Evolutionary conservation across 106 monocot genomes (phyloP), one percentile per base, ranked within the genome.

Genomic region (Allium cepa): DNA sequence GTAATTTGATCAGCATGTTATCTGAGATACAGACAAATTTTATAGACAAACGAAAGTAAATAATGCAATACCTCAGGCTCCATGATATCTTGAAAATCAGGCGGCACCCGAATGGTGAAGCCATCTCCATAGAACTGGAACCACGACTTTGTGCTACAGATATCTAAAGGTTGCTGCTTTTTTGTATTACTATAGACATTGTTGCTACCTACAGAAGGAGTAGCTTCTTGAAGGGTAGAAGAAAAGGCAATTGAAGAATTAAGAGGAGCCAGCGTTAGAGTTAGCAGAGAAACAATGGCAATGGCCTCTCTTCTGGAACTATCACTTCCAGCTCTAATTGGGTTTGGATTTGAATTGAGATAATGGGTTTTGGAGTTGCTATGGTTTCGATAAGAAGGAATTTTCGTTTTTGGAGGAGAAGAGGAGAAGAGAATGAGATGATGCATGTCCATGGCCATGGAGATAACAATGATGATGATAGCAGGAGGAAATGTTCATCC

Each of bases 71-170:
- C 68, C 53, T 28, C 68, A 36, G 68, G 53, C 53, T 53, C 68
- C 68, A 53, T 66, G 66, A 51, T 51, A 70, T 96, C 91, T 28
- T 91, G 84, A 62, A 96, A 96, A 10, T 11, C 59, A 14, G 95
- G 95, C 2, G 91, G 91, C 47, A 85, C 85, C 27, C 95, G 86
- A 62, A 96, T 88, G 72, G 91, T 79, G 81, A 96, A 96, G 27
- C 95, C 95, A 56, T 82, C 81, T 15, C 95, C 95, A 50, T 71
- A 73, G 86, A 71, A 88, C 75, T 80, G 95, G 62, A 77, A 82
- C 95, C 95, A 96, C 8, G 88, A 84, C 60, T 59, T 88, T 10
- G 95, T 96, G 76, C 82, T 96, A 47, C 69, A 68, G 48, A 96
- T 86, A 49, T 83, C 90, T 4, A 61, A 63, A 26, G 83, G 75